A percentile compares a stretch with the other conserved stretches of the same genome.
These are phyloP conservation scores for Calonectria montana DNA, from an alignment of 2,329 filamentous ascomycete genomes.

Conservation along the genomic window DNA sequence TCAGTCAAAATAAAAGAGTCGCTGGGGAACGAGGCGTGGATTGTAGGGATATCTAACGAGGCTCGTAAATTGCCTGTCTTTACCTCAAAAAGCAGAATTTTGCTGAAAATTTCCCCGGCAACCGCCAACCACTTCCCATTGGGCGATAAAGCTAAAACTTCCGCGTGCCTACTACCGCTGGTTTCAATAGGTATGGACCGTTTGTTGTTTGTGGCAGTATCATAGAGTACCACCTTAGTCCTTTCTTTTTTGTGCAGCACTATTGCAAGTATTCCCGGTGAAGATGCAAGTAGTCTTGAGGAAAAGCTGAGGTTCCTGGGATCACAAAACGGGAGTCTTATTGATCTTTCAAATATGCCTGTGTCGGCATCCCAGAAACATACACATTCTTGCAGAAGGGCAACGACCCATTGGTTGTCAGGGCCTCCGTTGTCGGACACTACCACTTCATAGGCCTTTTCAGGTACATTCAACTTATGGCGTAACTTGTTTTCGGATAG, in stretches of 20 bases:
- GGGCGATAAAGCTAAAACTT: background rate
- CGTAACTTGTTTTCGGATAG: background rate
- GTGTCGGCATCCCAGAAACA: background rate
- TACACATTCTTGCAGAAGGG: background rate
- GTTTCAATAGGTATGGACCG: background rate
- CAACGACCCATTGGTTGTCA: background rate
- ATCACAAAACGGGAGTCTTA: background rate
- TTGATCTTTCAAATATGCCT: background rate
- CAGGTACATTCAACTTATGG: background rate
- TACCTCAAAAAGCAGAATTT: background rate
- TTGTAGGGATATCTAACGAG: background rate
- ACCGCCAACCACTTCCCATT: background rate
- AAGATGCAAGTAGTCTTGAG: no score
- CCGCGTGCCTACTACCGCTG: accelerated
- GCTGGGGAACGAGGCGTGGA: background rate
- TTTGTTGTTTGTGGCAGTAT: background rate
- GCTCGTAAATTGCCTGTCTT: background rate
- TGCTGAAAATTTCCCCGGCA: background rate
- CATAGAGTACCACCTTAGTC: background rate
- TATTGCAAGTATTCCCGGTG: background rate
- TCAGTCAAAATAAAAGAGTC: background rate
- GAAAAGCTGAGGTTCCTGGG: background rate
- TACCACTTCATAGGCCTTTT: background rate
- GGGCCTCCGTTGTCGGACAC: background rate
- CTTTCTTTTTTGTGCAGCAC: background rate